These are phyloP conservation scores for Xylariomycetidae sp. DNA, from an alignment of 2,329 filamentous ascomycete species.

Conservation along the genomic window DNA sequence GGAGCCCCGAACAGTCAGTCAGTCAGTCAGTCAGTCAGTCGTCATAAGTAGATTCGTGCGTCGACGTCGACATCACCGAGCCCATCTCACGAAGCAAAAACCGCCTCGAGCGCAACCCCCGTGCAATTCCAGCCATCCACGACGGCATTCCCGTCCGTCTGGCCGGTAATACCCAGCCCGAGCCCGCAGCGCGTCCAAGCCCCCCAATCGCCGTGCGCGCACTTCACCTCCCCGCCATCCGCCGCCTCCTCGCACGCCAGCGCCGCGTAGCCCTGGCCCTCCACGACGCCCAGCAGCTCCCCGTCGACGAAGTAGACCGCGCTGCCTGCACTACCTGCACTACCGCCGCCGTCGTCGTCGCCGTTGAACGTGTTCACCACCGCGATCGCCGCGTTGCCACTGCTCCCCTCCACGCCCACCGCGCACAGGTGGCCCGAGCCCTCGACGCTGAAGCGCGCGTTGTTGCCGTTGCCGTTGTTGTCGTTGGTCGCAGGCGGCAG, in stretches of 20 bases:
- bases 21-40: too few relatives aligned
- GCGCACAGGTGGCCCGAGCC: conserved; percentile 25
- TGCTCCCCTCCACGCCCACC: conserved; percentile 12
- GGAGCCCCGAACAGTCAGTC: too few relatives aligned
- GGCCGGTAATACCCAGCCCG: conserved; percentile 21
- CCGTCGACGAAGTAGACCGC: conserved; percentile 22
- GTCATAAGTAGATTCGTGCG: too few relatives aligned
- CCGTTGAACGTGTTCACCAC: neutral
- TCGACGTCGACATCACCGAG: too few relatives aligned
- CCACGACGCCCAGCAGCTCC: conserved; percentile 14
- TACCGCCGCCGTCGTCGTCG: neutral
- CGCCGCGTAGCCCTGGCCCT: conserved; percentile 17
- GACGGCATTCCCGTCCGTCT: conserved; percentile 18
- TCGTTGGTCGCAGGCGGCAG: too few relatives aligned
- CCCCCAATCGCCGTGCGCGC: conserved; percentile 14
- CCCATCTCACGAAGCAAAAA: conserved; percentile 9
- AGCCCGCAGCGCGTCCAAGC: conserved; percentile 26
- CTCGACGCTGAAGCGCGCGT: conserved; percentile 23
- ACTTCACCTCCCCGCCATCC: conserved; percentile 15
- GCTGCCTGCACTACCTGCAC: conserved; percentile 8
- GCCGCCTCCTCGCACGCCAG: conserved; percentile 4
- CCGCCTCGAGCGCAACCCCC: conserved; percentile 11
- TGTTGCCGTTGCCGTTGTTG: conserved; percentile 7
- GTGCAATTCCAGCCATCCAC: conserved; percentile 23
- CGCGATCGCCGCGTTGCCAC: conserved; percentile 5